These are phyloP conservation scores for Fagus sylvatica DNA, from an alignment of 306 rosid species.

Conservation along the genomic window DNA sequence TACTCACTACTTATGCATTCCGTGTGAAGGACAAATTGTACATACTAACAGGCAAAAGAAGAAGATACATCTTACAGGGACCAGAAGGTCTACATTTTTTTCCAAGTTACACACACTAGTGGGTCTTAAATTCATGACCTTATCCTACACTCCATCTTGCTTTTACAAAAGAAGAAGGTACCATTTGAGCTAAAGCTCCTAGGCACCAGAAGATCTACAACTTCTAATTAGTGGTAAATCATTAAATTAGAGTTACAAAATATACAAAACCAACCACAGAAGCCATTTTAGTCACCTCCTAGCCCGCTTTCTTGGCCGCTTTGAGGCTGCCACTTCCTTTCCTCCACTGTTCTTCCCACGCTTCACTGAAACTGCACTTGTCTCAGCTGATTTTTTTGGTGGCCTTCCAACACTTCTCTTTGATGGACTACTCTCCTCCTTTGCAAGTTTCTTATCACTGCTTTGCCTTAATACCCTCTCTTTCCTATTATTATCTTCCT, in stretches of 20 bases:
- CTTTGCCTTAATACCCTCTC: conserved; percentile 47
- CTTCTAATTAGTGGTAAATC: background rate
- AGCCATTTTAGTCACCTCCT: conserved; percentile 44
- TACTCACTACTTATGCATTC: conserved; percentile 30
- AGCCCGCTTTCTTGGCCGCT: conserved; percentile 60
- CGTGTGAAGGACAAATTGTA: conserved; percentile 15
- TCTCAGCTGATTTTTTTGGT: conserved; percentile 55
- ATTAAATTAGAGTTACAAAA: conserved; percentile 26
- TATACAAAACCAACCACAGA: conserved; percentile 12
- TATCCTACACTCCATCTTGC: too few relatives aligned
- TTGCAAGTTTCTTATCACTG: conserved; percentile 46
- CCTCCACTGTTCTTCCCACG: conserved; percentile 63
- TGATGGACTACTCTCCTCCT: conserved; percentile 56
- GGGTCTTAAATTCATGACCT: too few relatives aligned
- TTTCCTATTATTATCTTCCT: conserved; percentile 32
- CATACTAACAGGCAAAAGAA: background rate
- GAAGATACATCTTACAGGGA: background rate
- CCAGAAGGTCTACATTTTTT: background rate
- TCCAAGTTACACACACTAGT: too few relatives aligned
- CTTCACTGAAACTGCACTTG: conserved; percentile 40
- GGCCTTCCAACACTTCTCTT: conserved; percentile 83
- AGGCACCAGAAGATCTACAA: background rate
- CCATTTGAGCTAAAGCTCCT: too few relatives aligned
- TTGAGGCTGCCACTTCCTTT: conserved; percentile 47
- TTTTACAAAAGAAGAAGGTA: too few relatives aligned